phyloP scores from a whole-genome alignment of 805 yeast species.

The Metschnikowia reukaufii region DNA sequence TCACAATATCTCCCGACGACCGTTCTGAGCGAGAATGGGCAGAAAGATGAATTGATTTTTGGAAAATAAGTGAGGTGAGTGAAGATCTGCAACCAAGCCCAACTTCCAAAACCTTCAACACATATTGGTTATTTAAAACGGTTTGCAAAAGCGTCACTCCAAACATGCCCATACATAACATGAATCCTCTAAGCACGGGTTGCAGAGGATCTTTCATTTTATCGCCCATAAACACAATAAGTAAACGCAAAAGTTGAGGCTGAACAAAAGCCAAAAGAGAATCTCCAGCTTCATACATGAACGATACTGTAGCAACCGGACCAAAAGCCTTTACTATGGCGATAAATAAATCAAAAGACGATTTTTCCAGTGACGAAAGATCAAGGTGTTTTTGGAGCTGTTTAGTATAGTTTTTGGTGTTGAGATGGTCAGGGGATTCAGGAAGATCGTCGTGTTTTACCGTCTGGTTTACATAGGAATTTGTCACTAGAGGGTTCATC shows the following conservation, averaged over 20 bases:
- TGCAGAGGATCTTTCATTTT: slow-evolving; percentile 11
- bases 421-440: slow-evolving; percentile 26
- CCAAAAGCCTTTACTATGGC: slow-evolving; percentile 31
- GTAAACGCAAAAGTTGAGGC: slow-evolving; percentile 72
- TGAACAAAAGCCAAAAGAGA: slow-evolving; percentile 55
- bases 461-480: slow-evolving; percentile 39
- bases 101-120: slow-evolving; percentile 52
- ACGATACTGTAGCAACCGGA: slow-evolving; percentile 21
- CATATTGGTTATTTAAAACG: slow-evolving; percentile 65
- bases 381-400: slow-evolving; percentile 22
- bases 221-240: slow-evolving; percentile 64
- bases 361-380: slow-evolving; percentile 4
- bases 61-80: slow-evolving; percentile 25
- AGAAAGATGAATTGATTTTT: slow-evolving; percentile 23
- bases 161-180: slow-evolving; percentile 47
- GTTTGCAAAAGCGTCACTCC: slow-evolving; percentile 60
- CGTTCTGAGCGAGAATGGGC: slow-evolving; percentile 18
- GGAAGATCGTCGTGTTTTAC: slow-evolving; percentile 32
- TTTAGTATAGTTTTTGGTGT: slow-evolving; percentile 22
- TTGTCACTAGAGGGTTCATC: slow-evolving; percentile 46
- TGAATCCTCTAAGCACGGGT: slow-evolving; percentile 20
- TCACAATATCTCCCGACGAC: slow-evolving; percentile 27
- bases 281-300: slow-evolving; percentile 26
- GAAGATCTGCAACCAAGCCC: slow-evolving; percentile 44
- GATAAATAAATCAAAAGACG: slow-evolving; percentile 14